Percentiles rank a stretch among this genome's conserved stretches.
Conservation (phyloP, 108 stramenopile species). For the Cyclotella atomus region DNA sequence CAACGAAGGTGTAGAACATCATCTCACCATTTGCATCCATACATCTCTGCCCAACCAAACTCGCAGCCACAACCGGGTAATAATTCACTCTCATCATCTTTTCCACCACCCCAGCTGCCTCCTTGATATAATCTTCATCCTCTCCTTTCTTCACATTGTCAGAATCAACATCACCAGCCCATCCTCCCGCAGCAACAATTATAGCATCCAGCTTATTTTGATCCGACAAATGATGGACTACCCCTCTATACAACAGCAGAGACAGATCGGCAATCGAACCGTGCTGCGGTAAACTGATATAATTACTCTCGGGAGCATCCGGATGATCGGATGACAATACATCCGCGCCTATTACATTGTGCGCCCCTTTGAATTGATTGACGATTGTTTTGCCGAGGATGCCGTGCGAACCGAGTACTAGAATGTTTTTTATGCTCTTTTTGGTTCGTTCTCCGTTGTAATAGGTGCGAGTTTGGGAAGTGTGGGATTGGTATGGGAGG, state of each 20-base stretch:
- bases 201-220: conserved; percentile 64
- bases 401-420: conserved; percentile 81
- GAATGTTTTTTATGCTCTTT: conserved; percentile 63
- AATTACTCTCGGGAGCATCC: conserved; percentile 26
- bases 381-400: conserved; percentile 56
- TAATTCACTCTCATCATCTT: conserved; percentile 57
- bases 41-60: conserved; percentile 63
- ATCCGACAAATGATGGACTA: conserved; percentile 20
- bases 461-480: background rate
- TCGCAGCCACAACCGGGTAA: conserved; percentile 73
- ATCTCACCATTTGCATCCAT: conserved; percentile 58
- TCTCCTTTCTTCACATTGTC: conserved; percentile 13
- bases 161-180: conserved; percentile 48
- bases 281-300: conserved; percentile 49
- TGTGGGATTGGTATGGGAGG: background rate
- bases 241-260: conserved; percentile 50
- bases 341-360: conserved; percentile 74
- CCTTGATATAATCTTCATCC: conserved; percentile 25
- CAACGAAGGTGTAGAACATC: background rate
- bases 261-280: conserved; percentile 56
- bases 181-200: conserved; percentile 65
- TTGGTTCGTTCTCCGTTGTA: conserved; percentile 13
- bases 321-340: conserved; percentile 28
- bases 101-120: conserved; percentile 32
- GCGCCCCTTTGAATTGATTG: conserved; percentile 39